Conservation (phyloP, 148 eudicot species). For the Persicaria tinctoria region DNA sequence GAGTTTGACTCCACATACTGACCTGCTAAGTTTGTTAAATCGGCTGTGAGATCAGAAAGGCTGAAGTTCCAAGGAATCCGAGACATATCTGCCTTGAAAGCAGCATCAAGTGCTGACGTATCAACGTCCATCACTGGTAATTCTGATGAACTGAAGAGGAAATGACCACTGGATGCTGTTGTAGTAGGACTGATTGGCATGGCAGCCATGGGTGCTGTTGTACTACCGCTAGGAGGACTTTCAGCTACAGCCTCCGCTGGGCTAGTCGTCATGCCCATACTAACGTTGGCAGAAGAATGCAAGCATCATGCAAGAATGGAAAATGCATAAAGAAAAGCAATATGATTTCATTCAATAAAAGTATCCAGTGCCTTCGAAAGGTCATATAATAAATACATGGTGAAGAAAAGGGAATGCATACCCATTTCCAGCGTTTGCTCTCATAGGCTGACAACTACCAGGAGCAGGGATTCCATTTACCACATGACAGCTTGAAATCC, state of each 20-base stretch:
- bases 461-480: constrained; percentile 95
- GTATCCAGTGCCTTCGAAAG: neutral
- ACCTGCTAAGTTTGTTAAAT: constrained; percentile 94
- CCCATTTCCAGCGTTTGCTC: constrained; percentile 81
- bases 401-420: constrained; percentile 26
- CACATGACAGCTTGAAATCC: constrained; percentile 68
- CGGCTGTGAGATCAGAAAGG: constrained; percentile 89
- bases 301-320: constrained; percentile 16
- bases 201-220: constrained; percentile 57
- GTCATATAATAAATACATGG: neutral
- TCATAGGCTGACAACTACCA: constrained; percentile 66
- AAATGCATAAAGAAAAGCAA: neutral
- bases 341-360: neutral
- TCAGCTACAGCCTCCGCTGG: constrained; percentile 44
- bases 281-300: constrained; percentile 18
- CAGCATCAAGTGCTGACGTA: constrained; percentile 69
- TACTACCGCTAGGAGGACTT: constrained; percentile 50
- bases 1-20: constrained; percentile 16
- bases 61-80: constrained; percentile 97
- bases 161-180: constrained; percentile 81
- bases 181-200: constrained; percentile 86
- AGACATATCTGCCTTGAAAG: constrained; percentile 77
- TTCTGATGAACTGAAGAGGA: constrained; percentile 72
- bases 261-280: constrained; percentile 54
- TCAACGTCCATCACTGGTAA: constrained; percentile 83